phyloP scores from a whole-genome alignment of 78 protist genomes.

The Emiliania huxleyi region DNA sequence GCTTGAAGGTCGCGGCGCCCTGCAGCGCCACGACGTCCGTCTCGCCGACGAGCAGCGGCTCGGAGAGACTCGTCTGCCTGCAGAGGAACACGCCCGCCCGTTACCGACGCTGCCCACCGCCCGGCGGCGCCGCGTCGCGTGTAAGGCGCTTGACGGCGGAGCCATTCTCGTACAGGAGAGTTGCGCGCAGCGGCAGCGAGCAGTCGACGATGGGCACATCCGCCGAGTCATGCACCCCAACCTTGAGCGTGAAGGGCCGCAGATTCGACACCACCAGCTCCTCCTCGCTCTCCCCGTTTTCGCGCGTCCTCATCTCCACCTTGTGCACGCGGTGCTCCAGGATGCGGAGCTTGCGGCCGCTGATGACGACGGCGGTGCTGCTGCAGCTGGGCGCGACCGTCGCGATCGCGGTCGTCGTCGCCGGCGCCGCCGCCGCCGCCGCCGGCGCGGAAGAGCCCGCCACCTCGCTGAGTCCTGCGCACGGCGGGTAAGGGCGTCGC shows the following conservation, averaged over 20 bases:
- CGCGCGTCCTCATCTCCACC: background rate
- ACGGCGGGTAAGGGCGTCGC: no score
- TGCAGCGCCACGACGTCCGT: background rate
- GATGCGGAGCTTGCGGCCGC: background rate
- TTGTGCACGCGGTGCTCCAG: slow-evolving; percentile 5
- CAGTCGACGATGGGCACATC: background rate
- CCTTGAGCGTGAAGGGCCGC: background rate
- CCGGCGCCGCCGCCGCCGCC: no score
- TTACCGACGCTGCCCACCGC: no score
- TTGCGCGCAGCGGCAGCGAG: background rate
- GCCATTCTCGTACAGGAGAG: slow-evolving; percentile 17
- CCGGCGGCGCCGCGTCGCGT: no score
- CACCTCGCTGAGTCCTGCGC: no score
- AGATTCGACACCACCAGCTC: slow-evolving; percentile 7
- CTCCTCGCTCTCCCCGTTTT: background rate
- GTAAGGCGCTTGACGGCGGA: background rate
- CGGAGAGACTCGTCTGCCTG: background rate
- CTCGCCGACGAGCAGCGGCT: slow-evolving; percentile 8
- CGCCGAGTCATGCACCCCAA: background rate
- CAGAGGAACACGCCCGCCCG: background rate
- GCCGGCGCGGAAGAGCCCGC: no score
- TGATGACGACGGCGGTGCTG: background rate
- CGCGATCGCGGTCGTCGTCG: no score
- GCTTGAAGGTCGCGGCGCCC: slow-evolving; percentile 7
- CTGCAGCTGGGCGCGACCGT: no score